Evolutionary conservation across 176 grass and related monocot genomes (phyloP).

Genomic region (Calamus simplicifolius): DNA sequence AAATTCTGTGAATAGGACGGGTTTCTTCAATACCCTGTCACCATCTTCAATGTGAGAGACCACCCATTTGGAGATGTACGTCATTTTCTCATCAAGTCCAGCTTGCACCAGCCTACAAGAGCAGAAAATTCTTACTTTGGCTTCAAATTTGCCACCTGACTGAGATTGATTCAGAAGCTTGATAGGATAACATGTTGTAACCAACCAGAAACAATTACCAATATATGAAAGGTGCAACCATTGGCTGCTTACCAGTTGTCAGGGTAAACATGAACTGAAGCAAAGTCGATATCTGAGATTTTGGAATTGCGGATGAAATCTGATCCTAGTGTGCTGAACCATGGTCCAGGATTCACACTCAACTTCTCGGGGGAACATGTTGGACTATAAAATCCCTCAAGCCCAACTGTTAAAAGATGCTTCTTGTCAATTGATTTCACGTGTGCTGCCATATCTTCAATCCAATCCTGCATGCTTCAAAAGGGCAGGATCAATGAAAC

Average conservation of each 20-base stretch:
- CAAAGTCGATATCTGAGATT: conserved; percentile 63
- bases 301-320: conserved; percentile 89
- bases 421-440: conserved; percentile 67
- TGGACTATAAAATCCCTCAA: conserved; percentile 89
- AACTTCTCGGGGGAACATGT: conserved; percentile 37
- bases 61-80: conserved; percentile 59
- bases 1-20: conserved; percentile 80
- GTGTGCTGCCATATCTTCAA: conserved; percentile 80
- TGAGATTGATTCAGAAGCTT: too few species aligned
- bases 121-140: not conserved
- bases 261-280: conserved; percentile 84
- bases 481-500: not conserved
- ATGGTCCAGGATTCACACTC: conserved; percentile 59
- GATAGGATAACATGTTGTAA: too few species aligned
- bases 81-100: conserved; percentile 55
- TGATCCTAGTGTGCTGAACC: conserved; percentile 57
- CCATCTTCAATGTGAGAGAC: conserved; percentile 77
- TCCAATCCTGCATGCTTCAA: conserved; percentile 49
- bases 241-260: conserved; percentile 51
- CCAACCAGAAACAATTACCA: too few species aligned
- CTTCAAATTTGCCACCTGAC: too few species aligned
- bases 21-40: conserved; percentile 62
- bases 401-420: conserved; percentile 74
- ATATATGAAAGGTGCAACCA: too few species aligned
- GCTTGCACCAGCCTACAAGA: conserved; percentile 45